A percentile compares a stretch with the other conserved stretches of the same genome.
These are phyloP conservation scores for Condylostoma magnum DNA, from an alignment of 169 alveolate species.

Conservation along the genomic window DNA sequence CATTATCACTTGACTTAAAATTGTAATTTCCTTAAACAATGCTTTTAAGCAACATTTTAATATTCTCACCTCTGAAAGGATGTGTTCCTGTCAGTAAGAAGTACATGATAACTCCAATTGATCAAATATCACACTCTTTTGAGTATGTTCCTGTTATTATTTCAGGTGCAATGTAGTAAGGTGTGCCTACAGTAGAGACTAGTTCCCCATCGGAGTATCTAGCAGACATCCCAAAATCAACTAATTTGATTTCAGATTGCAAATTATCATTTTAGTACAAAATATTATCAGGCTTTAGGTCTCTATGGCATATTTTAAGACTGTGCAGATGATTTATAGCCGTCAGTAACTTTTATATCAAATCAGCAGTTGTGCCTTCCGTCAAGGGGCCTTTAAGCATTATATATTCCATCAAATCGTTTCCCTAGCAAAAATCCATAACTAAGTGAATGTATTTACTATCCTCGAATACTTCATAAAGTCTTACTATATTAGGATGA, in stretches of 20 bases:
- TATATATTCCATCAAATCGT: conserved; percentile 69
- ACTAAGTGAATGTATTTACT: conserved; percentile 56
- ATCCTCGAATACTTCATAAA: conserved; percentile 70
- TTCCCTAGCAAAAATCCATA: conserved; percentile 72
- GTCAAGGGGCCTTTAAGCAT: conserved; percentile 59
- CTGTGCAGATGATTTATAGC: conserved; percentile 65
- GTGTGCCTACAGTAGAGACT: conserved; percentile 45
- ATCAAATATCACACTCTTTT: not conserved
- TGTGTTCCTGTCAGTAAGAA: too few relatives aligned
- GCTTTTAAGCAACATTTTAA: conserved; percentile 28
- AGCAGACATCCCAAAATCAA: conserved; percentile 55
- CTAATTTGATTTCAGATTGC: conserved; percentile 41
- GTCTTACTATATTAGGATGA: conserved; percentile 81
- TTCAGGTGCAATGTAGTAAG: conserved; percentile 69
- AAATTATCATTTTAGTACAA: conserved; percentile 43
- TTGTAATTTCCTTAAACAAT: conserved; percentile 30
- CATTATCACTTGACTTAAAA: conserved; percentile 22
- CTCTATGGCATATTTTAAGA: conserved; percentile 58
- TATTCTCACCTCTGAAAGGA: too few relatives aligned
- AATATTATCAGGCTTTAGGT: conserved; percentile 76
- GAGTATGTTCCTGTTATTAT: conserved; percentile 36
- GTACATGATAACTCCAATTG: too few relatives aligned
- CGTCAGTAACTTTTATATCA: conserved; percentile 32
- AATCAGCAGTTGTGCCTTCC: conserved; percentile 57
- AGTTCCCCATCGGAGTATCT: too few relatives aligned